phyloP scores from a whole-genome alignment of 2,329 filamentous ascomycete genomes.

The Colletotrichum orbiculare region DNA sequence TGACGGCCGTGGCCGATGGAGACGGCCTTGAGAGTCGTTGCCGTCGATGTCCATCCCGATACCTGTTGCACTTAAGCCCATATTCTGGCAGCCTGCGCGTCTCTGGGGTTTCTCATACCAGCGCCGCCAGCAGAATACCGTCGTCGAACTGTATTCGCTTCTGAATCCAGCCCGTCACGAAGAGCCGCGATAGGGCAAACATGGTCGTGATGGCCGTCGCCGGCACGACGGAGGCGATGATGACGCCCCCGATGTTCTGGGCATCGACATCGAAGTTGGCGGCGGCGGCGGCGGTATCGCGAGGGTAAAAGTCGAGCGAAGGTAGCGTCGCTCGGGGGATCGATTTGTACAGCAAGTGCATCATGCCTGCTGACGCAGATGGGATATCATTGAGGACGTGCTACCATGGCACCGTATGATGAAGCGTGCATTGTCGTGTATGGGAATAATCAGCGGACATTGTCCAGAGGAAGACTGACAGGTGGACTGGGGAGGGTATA shows the following conservation, averaged over 20 bases:
- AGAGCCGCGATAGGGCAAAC: slow-evolving; percentile 18
- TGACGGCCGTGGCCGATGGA: slow-evolving; percentile 53
- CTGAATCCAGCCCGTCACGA: slow-evolving; percentile 29
- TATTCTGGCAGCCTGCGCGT: too few relatives aligned
- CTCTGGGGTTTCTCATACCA: not conserved
- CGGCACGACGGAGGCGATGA: slow-evolving; percentile 20
- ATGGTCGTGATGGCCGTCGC: slow-evolving; percentile 25
- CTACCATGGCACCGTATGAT: not conserved
- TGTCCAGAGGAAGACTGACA: too few relatives aligned
- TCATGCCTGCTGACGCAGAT: slow-evolving; percentile 24
- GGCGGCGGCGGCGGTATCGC: not conserved
- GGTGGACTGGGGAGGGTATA: too few relatives aligned
- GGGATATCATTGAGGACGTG: slow-evolving; percentile 4
- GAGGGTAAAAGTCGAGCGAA: slow-evolving; percentile 1
- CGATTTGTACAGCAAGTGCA: slow-evolving; percentile 19
- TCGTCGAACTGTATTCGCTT: slow-evolving; percentile 26
- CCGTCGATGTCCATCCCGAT: slow-evolving; percentile 26
- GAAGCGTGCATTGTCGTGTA: too few relatives aligned
- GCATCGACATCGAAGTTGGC: not conserved
- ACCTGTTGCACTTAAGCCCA: slow-evolving; percentile 4
- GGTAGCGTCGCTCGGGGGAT: slow-evolving; percentile 23
- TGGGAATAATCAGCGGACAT: too few relatives aligned
- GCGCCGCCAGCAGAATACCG: slow-evolving; percentile 18
- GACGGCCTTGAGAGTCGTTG: slow-evolving; percentile 42
- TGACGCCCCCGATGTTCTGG: slow-evolving; percentile 16